Conservation (phyloP, 225 moss, liverwort and hornwort species). For the Bryoerythrophyllum caledonicum region DNA sequence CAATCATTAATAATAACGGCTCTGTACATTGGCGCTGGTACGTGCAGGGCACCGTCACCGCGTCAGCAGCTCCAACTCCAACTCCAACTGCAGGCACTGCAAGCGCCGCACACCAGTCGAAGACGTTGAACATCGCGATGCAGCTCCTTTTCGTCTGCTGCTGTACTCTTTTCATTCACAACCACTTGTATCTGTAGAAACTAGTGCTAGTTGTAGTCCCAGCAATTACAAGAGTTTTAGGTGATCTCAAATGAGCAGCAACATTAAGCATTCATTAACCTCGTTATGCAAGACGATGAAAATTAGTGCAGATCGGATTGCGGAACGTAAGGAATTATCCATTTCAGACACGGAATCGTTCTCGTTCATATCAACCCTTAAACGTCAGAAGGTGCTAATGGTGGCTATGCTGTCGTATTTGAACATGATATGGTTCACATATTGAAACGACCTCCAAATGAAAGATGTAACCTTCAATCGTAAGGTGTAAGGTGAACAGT, state of each 20-base stretch:
- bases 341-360: too few species aligned
- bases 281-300: too few species aligned
- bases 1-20: background rate
- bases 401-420: too few species aligned
- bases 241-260: background rate
- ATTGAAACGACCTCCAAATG: too few species aligned
- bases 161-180: background rate
- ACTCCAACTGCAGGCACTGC: background rate
- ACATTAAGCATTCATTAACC: background rate
- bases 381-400: too few species aligned
- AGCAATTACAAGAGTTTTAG: background rate
- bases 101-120: background rate
- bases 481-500: too few species aligned
- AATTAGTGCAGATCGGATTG: too few species aligned
- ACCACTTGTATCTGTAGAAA: slow-evolving; percentile 16
- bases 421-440: too few species aligned
- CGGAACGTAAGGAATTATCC: too few species aligned
- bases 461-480: too few species aligned
- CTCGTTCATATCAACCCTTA: too few species aligned
- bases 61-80: background rate
- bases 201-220: background rate
- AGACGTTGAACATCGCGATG: background rate
- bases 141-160: slow-evolving; percentile 6
- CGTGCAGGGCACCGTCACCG: slow-evolving; percentile 8
- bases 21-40: background rate